Conservation (phyloP, 331 rosid species). For the Rhamnella rubrinervis region DNA sequence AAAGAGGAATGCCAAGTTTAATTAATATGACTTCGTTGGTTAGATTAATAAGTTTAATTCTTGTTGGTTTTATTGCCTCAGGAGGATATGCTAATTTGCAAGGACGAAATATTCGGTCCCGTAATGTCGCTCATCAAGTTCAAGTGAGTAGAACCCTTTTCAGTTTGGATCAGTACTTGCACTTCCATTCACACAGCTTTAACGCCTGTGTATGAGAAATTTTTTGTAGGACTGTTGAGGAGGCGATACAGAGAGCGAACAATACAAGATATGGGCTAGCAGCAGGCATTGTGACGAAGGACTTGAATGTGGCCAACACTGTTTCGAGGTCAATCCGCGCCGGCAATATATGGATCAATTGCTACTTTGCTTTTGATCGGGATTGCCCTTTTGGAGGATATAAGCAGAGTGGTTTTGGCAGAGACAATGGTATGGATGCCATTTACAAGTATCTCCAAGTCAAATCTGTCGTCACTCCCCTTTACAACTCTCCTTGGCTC, state of each 20-base stretch:
- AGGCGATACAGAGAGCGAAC: slow-evolving; percentile 69
- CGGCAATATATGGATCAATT: slow-evolving; percentile 76
- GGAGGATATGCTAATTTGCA: slow-evolving; percentile 73
- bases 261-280: slow-evolving; percentile 72
- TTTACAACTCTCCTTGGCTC: slow-evolving; percentile 87
- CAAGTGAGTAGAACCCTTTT: slow-evolving; percentile 44
- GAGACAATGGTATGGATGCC: slow-evolving; percentile 58
- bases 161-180: too few species aligned
- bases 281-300: slow-evolving; percentile 79
- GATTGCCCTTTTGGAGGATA: slow-evolving; percentile 81
- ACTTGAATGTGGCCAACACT: slow-evolving; percentile 66
- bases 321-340: slow-evolving; percentile 86
- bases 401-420: slow-evolving; percentile 82
- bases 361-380: slow-evolving; percentile 56
- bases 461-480: slow-evolving; percentile 74
- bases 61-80: slow-evolving; percentile 6
- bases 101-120: slow-evolving; percentile 94
- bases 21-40: not conserved
- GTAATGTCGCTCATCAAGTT: slow-evolving; percentile 70
- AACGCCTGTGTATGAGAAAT: not conserved
- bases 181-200: too few species aligned
- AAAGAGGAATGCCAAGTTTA: not conserved
- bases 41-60: too few species aligned
- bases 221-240: slow-evolving; percentile 65
- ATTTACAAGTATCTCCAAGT: slow-evolving; percentile 58